Evolutionary conservation across 2,329 filamentous ascomycete genomes (phyloP), one percentile per base, ranked within the genome.

Genomic region (Herpotrichia juniperi): DNA sequence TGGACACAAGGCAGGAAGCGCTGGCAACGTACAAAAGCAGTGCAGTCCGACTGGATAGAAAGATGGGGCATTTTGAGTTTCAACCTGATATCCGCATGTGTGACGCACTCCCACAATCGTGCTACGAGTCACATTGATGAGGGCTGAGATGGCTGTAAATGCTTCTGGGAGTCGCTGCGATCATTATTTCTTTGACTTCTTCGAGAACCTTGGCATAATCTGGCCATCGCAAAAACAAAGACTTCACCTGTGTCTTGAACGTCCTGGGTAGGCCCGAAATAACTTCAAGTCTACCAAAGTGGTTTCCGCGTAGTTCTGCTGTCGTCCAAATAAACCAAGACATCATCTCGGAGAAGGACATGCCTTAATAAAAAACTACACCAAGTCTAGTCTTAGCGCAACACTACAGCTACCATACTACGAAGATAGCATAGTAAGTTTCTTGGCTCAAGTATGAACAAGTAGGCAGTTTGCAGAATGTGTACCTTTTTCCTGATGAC

Each of bases 1-100:
- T 21, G 10, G 14, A 48, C 12, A 53, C 51, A 9, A 47, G 52
- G 22, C 37, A 46, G 8, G 49, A 47, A 12, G 48, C 53, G 10
- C n/a, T 56, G 12, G 32, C 52, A 26, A 58, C 58, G 14, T 22
- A n/a, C n/a, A n/a, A n/a, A n/a, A n/a, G n/a, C n/a, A n/a, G n/a
- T n/a, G n/a, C n/a, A n/a, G n/a, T n/a, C n/a, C n/a, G n/a, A n/a
- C n/a, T n/a, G n/a, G n/a, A n/a, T n/a, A n/a, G n/a, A n/a, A n/a
- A n/a, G n/a, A n/a, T n/a, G n/a, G n/a, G n/a, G n/a, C n/a, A n/a
- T n/a, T n/a, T n/a, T n/a, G n/a, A n/a, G n/a, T n/a, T n/a, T n/a
- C n/a, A n/a, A n/a, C n/a, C n/a, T n/a, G n/a, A n/a, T n/a, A n/a
- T n/a, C n/a, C n/a, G n/a, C n/a, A n/a, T n/a, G n/a, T n/a, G n/a